A percentile compares a stretch with the other conserved stretches of the same genome.
Evolutionary conservation across 345 rosid genomes (phyloP).

Genomic region (Jatropha curcas): DNA sequence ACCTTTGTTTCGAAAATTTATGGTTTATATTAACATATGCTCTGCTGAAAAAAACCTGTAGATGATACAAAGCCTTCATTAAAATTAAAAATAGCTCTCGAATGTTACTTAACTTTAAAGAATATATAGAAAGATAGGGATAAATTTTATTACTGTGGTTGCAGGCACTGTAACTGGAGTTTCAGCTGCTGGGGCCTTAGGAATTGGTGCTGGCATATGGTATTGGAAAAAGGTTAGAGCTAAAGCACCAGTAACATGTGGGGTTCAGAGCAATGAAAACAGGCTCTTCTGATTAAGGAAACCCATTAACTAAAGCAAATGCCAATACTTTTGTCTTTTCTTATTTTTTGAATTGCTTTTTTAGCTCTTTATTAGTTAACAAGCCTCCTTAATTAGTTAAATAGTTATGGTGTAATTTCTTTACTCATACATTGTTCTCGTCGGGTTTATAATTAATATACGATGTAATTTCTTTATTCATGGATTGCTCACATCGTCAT

Average conservation of each 20-base stretch:
- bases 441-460: no score
- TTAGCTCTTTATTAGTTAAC: conserved; percentile 10
- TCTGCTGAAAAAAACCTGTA: no score
- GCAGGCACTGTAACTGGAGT: conserved; percentile 73
- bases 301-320: not conserved
- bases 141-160: not conserved
- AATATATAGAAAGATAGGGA: no score
- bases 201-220: conserved; percentile 78
- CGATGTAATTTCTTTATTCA: no score
- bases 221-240: conserved; percentile 74
- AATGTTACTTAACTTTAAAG: not conserved
- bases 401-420: no score
- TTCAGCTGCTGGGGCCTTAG: conserved; percentile 72
- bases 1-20: not conserved
- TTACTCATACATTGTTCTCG: no score
- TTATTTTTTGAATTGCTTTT: conserved; percentile 12
- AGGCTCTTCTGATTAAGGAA: conserved; percentile 55
- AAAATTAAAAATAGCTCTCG: no score
- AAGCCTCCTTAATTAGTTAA: not conserved
- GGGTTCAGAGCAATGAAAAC: conserved; percentile 86
- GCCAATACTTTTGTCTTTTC: not conserved
- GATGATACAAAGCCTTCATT: no score
- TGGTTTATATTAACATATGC: no score
- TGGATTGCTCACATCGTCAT: no score
- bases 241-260: conserved; percentile 80